These are phyloP conservation scores for Arthrobotrys megalospora DNA, from an alignment of 2,329 filamentous ascomycete genomes.

Conservation along the genomic window DNA sequence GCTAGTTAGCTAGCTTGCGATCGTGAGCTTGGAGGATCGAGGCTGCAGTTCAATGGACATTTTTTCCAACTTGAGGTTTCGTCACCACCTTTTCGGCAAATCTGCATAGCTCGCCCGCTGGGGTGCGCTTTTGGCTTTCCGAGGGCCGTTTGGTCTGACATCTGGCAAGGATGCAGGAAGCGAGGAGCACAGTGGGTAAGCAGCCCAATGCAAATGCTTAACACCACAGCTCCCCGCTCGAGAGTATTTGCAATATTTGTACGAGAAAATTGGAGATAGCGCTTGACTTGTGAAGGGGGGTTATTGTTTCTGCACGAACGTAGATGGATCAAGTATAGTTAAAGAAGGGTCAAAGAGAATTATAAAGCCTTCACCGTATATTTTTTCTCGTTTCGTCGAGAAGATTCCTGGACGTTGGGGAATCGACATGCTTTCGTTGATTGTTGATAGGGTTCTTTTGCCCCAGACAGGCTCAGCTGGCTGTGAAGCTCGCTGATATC, in stretches of 20 bases:
- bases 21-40: neutral
- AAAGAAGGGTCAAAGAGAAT: too few species aligned
- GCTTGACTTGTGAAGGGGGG: too few species aligned
- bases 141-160: conserved; percentile 36
- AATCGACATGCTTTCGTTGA: too few species aligned
- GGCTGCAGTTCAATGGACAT: conserved; percentile 1
- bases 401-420: conserved; percentile 10
- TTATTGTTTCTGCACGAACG: too few species aligned
- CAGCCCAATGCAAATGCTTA: conserved; percentile 18
- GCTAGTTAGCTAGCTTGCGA: too few species aligned
- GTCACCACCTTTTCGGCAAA: conserved; percentile 23
- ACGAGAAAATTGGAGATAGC: neutral
- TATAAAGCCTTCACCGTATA: neutral
- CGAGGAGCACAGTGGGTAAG: conserved; percentile 20
- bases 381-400: conserved; percentile 18
- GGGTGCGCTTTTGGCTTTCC: conserved; percentile 47
- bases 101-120: neutral
- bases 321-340: too few species aligned
- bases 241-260: neutral
- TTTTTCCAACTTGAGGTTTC: neutral
- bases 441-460: neutral
- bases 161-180: conserved; percentile 37
- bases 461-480: neutral
- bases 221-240: neutral
- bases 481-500: conserved; percentile 11